Conservation (phyloP, 441 rosid species). For the Croton setiger region DNA sequence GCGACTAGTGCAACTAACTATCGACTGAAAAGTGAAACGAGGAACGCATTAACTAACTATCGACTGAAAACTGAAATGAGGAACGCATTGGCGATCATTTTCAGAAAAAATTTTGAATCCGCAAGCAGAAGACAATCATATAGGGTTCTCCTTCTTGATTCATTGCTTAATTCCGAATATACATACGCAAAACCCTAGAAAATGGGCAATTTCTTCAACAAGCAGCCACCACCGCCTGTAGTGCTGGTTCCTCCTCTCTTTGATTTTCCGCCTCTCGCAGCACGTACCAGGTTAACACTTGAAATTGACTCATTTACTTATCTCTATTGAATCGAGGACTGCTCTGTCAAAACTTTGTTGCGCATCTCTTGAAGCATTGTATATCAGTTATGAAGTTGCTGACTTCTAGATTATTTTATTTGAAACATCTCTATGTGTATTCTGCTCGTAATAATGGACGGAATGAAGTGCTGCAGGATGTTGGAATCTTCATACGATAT, state of each 20-base stretch:
- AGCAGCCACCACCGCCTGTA: slow-evolving; percentile 75
- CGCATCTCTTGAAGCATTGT: background rate
- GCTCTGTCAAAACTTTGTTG: background rate
- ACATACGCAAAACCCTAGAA: background rate
- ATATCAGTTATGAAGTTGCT: background rate
- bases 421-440: background rate
- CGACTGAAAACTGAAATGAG: background rate
- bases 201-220: slow-evolving; percentile 62
- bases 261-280: slow-evolving; percentile 89
- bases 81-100: background rate
- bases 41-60: too few species aligned
- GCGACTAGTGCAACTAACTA: too few species aligned
- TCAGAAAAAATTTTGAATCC: background rate
- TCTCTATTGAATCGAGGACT: background rate
- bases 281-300: slow-evolving; percentile 58
- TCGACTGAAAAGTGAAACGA: too few species aligned
- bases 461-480: slow-evolving; percentile 58
- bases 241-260: slow-evolving; percentile 92
- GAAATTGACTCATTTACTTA: background rate
- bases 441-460: background rate
- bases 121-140: too few species aligned
- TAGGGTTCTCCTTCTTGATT: background rate
- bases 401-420: too few species aligned
- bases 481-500: slow-evolving; percentile 74
- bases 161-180: background rate